Base-by-base conservation (phyloP, 441 rosid species). In the Daphne laureola region DNA sequence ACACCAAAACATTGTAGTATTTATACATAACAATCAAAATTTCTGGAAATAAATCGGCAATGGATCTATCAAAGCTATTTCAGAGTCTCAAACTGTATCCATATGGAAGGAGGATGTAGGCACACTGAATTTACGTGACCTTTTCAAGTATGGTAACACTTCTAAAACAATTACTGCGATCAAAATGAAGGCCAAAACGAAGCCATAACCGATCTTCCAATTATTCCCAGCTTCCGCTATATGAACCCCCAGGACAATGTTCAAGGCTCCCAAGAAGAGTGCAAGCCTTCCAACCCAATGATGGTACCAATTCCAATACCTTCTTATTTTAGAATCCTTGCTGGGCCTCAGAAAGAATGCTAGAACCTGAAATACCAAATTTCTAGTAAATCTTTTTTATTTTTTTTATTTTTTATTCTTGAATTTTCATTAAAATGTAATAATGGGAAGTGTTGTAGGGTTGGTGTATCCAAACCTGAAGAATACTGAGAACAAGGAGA, bases 291-390 rank as follows among this genome's bases (percentile, higher is more conserved):
- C 98, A 26, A 73, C 66, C 95, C 96, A 86, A 54, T 66, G 70
- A 58, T 92, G 98, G 68, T 89, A 89, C 96, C 88, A 86, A 63
- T 84, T 89, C 97, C 97, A 86, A 63, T 78, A 84, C 66, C 51
- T 64, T 21, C 96, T 75, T 48, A 76, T 69, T 79, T 92, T 86
- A 12, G 92, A 68, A 53, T 84, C 96, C 65, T 77, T 84, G 46
- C 72, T 66, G 0, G 98, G 96, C 49, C 92, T 69, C 25, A 86
- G 74, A 72, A 92, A 84, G 67, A 92, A 83, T 4, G 95, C 95
- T 75, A 89, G 48, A 63, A 83, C 74, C 96, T 86, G 73, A 62
- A 66, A 54, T 14, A 14, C 47, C 21, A 31, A 13, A 12, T 14
- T 18, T 12, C 17, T 4, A 14, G 36, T 41, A 16, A 38, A n/a